Conservation (phyloP, 441 rosid species). For the Theobroma grandiflorum region DNA sequence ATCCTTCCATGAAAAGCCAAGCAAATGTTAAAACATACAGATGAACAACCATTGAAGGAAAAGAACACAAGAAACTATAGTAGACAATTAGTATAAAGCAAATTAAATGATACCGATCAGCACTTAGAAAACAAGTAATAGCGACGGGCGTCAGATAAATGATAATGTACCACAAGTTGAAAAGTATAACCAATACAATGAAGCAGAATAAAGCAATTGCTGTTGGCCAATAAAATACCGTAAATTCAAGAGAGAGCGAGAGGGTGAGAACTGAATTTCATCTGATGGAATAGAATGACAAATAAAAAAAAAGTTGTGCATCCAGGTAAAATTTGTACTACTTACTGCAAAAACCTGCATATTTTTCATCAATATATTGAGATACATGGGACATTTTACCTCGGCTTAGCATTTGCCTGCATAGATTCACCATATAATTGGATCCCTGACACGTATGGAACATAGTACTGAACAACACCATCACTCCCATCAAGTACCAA, state of each 20-base stretch:
- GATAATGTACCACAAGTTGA: background rate
- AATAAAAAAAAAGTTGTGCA: background rate
- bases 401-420: slow-evolving; percentile 31
- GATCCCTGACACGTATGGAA: slow-evolving; percentile 57
- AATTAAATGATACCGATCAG: background rate
- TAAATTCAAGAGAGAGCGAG: background rate
- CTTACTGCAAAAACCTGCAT: background rate
- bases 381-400: slow-evolving; percentile 27
- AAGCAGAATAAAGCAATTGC: background rate
- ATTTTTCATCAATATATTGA: background rate
- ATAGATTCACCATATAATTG: slow-evolving; percentile 45
- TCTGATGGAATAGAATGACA: background rate
- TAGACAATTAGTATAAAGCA: background rate
- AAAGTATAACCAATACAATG: background rate
- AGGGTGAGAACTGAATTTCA: no score
- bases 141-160: background rate
- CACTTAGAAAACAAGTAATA: background rate
- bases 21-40: background rate
- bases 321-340: background rate
- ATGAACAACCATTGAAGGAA: background rate
- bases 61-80: background rate
- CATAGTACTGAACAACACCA: slow-evolving; percentile 53
- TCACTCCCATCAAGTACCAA: slow-evolving; percentile 47
- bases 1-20: background rate
- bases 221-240: background rate